These are phyloP conservation scores for Albizia julibrissin DNA, from an alignment of 306 rosid species.

Conservation along the genomic window DNA sequence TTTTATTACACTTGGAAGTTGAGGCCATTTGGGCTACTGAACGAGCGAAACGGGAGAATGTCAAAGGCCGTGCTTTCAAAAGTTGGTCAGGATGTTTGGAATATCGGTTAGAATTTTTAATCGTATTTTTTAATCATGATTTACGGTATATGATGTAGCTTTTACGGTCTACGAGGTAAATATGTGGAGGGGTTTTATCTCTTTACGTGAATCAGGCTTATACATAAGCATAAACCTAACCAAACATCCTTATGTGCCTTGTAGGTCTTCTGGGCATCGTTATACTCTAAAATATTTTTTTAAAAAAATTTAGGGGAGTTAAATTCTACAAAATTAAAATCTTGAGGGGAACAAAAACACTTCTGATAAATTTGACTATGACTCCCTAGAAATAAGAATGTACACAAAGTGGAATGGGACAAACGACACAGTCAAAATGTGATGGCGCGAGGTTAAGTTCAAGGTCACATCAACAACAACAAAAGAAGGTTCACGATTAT, in stretches of 20 bases:
- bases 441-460: not conserved
- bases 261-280: constrained; percentile 57
- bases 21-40: constrained; percentile 46
- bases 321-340: not conserved
- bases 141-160: no score
- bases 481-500: not conserved
- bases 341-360: not conserved
- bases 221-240: no score
- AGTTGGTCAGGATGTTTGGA: no score
- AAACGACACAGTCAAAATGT: not conserved
- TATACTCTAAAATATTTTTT: not conserved
- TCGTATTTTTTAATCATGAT: no score
- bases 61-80: constrained; percentile 48
- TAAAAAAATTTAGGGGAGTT: not conserved
- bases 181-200: no score
- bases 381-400: not conserved
- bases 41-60: constrained; percentile 69
- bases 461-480: not conserved
- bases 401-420: not conserved
- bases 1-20: constrained; percentile 18
- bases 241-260: no score
- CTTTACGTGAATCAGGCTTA: no score
- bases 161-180: no score
- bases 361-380: not conserved
- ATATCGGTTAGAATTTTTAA: no score